Conservation (phyloP, 2,329 filamentous ascomycete genomes). For the Venturia effusa region DNA sequence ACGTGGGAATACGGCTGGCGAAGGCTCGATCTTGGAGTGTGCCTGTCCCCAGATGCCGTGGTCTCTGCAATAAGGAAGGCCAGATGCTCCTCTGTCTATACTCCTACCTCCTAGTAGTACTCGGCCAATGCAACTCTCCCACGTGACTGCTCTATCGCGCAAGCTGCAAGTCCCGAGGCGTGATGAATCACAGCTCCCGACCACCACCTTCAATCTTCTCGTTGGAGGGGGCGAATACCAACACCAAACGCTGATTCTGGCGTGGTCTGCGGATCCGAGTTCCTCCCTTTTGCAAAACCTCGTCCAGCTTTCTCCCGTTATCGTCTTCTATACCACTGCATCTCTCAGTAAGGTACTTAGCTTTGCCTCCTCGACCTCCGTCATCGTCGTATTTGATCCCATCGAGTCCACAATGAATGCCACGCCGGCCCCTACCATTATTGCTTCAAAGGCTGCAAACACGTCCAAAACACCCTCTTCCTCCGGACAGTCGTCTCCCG, state of each 20-base stretch:
- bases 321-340: neutral
- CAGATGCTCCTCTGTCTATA: too few relatives aligned
- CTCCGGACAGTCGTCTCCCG: slow-evolving; percentile 30
- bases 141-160: neutral
- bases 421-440: slow-evolving; percentile 25
- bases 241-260: neutral
- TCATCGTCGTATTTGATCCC: neutral
- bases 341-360: too few relatives aligned
- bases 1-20: neutral
- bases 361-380: neutral
- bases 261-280: slow-evolving; percentile 1
- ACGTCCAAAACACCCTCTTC: slow-evolving; percentile 25
- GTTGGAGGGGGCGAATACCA: neutral
- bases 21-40: too few relatives aligned
- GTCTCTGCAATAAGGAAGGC: too few relatives aligned
- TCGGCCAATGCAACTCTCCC: too few relatives aligned
- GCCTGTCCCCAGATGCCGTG: too few relatives aligned
- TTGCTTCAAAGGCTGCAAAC: slow-evolving; percentile 20
- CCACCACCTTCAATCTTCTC: neutral
- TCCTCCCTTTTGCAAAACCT: neutral
- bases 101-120: too few relatives aligned
- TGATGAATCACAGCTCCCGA: neutral
- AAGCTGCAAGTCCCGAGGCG: neutral
- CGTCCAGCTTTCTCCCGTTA: neutral
- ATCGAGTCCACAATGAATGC: neutral